Base-by-base conservation (phyloP, 352 stramenopile species). In the Stramenopiles sp. region DNA sequence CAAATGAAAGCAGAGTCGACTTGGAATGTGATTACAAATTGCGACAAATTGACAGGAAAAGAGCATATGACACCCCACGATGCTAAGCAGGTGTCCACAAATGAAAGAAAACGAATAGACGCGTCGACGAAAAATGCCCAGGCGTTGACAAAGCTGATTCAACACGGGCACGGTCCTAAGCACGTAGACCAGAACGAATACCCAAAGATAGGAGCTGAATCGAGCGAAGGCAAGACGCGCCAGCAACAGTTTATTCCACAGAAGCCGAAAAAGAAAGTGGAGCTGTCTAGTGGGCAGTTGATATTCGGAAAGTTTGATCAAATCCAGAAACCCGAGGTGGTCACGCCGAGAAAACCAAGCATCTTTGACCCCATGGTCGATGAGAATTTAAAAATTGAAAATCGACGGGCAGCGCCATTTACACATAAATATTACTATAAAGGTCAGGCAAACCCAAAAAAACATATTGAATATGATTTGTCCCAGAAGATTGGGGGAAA, bases 391-490 rank as follows among this genome's bases (percentile, higher is more conserved):
- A 71, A 71, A 6, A 35, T 35, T 71, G 31, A 31, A 71, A 31
- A 71, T 31, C 33, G 35, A 71, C 2, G 53, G 6, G 53, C 53
- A 2, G 53, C 53, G 6, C 53, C 53, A 6, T 71, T 71, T 71
- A 71, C 4, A 71, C 53, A 71, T 6, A 71, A 71, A 6, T 71
- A 71, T 71, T 71, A 71, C 12, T 71, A 35, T 71, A 33, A 71
- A 71, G 53, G 53, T 2, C 53, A 71, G 35, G 12, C 2, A 71
- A 71, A 71, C 35, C 53, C 53, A 6, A 71, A 2, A 2, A 2
- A 71, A 71, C 12, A 71, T 71, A 71, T 71, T 2, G 53, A 71
- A 6, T 71, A 71, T 33, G 53, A 71, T 71, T 35, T 31, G 4
- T 31, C 12, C 6, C 53, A 71, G 53, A 71, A 71, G 12, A 6